Conservation (phyloP, 495 filamentous ascomycete species). For the Penicillium salamii region DNA sequence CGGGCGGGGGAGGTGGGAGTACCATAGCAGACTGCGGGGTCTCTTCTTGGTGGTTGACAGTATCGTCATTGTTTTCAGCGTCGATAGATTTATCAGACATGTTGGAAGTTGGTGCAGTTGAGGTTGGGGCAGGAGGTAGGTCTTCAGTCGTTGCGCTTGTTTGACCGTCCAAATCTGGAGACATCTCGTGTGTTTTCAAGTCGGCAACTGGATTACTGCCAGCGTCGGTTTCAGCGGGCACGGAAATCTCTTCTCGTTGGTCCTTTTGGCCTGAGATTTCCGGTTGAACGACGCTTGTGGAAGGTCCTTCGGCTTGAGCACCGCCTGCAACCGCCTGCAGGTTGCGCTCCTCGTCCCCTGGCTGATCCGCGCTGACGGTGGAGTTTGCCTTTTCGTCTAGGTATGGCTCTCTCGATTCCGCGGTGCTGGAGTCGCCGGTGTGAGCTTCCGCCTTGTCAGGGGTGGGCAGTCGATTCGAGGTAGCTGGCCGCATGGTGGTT, state of each 20-base stretch:
- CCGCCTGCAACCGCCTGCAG: slow-evolving; percentile 10
- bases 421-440: slow-evolving; percentile 51
- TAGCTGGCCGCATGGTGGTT: slow-evolving; percentile 52
- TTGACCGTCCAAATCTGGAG: slow-evolving; percentile 11
- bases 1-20: slow-evolving; percentile 61
- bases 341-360: slow-evolving; percentile 34
- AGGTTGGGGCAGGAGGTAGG: slow-evolving; percentile 1
- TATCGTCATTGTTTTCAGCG: slow-evolving; percentile 13
- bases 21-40: slow-evolving; percentile 36
- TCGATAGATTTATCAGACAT: slow-evolving; percentile 7
- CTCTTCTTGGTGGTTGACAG: slow-evolving; percentile 28
- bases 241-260: slow-evolving; percentile 5
- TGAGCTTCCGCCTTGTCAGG: slow-evolving; percentile 50
- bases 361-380: slow-evolving; percentile 35
- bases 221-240: neutral
- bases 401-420: slow-evolving; percentile 53
- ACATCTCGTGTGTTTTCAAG: slow-evolving; percentile 6
- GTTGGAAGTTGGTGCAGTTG: slow-evolving; percentile 6
- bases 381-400: slow-evolving; percentile 51
- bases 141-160: slow-evolving; percentile 6
- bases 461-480: slow-evolving; percentile 52
- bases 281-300: slow-evolving; percentile 12
- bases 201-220: slow-evolving; percentile 16
- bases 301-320: slow-evolving; percentile 26
- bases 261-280: slow-evolving; percentile 7